Conservation (phyloP, 2,329 filamentous ascomycete species). For the Zasmidium angulare region DNA sequence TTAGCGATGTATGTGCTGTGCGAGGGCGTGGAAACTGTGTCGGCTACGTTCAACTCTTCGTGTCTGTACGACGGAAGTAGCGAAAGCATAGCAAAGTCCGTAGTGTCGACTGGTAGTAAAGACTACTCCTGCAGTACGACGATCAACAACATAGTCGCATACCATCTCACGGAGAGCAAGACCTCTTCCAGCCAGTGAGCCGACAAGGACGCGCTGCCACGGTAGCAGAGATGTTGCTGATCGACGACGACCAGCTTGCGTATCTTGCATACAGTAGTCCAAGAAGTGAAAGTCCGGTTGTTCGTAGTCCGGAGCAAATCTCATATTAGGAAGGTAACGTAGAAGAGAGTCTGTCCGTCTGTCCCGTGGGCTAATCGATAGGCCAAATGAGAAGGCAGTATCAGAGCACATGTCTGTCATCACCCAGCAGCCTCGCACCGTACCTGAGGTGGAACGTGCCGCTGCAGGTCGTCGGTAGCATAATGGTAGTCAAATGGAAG, state of each 20-base stretch:
- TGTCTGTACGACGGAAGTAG: neutral
- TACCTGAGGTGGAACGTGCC: neutral
- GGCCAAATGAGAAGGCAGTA: constrained; percentile 15
- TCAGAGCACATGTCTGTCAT: constrained; percentile 18
- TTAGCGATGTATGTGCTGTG: too few relatives aligned
- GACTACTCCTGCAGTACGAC: constrained; percentile 4
- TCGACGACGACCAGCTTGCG: neutral
- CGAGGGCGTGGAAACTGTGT: too few relatives aligned
- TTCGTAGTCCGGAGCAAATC: neutral
- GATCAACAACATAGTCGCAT: constrained; percentile 1
- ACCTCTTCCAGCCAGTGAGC: constrained; percentile 2
- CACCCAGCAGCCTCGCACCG: neutral
- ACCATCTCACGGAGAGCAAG: neutral
- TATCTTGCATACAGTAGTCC: neutral
- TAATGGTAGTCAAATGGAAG: neutral
- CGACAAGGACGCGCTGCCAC: neutral
- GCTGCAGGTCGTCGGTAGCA: constrained; percentile 7
- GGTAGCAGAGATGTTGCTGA: neutral
- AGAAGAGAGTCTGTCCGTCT: too few relatives aligned
- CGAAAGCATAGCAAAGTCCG: neutral
- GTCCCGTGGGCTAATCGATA: neutral
- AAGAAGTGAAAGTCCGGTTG: neutral
- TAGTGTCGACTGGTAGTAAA: too few relatives aligned
- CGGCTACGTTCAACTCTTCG: neutral
- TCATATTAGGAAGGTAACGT: constrained; percentile 18